A percentile compares a stretch with the other conserved stretches of the same genome.
Evolutionary conservation across 176 grass and related monocot species (phyloP).

Genomic region (sorghum (Sorghum bicolor)): Sorghum_bicolor_NCBIv3 NC_012875.2:56537501-56538000

Average conservation of each 20-base stretch:
- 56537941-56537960: conserved; percentile 7
- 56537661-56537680: conserved; percentile 34
- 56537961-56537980: background rate
- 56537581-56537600: conserved; percentile 61
- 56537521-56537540: conserved; percentile 7
- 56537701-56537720: background rate
- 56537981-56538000: background rate
- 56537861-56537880: background rate
- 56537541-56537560: background rate
- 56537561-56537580: background rate
- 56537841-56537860: background rate
- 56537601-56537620: conserved; percentile 69
- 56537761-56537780: conserved; percentile 32
- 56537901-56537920: conserved; percentile 34
- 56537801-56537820: background rate
- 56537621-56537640: conserved; percentile 49
- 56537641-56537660: conserved; percentile 47
- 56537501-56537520: conserved; percentile 33
- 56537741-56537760: conserved; percentile 42
- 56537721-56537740: conserved; percentile 39
- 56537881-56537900: conserved; percentile 17
- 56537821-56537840: background rate
- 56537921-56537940: conserved; percentile 31
- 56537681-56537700: background rate
- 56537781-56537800: conserved; percentile 32